Evolutionary conservation across 2,329 filamentous ascomycete genomes (phyloP), one percentile per base, ranked within the genome.

Genomic region (Geoglossum cookeanum): DNA sequence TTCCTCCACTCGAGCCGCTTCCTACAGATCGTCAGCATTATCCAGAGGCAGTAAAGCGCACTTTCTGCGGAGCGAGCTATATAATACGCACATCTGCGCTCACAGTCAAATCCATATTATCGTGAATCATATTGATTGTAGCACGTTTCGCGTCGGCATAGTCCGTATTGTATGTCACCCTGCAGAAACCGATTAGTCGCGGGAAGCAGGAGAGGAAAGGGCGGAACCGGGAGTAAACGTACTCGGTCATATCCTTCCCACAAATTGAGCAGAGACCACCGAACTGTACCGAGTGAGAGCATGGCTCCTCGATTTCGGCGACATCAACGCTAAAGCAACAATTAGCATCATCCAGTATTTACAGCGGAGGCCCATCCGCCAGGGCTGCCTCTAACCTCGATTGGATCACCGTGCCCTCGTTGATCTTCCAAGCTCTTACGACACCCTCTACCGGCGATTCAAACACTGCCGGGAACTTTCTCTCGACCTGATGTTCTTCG

Each of bases 181-280:
- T 74, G 59, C 57, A 32, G 35, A 1, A 22, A 13, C 30, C 30
- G 22, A 29, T 48, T 37, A 45, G 33, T 29, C 35, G 27, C 9
- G 9, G 13, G 11, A 5, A 6, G 9, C 9, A 11, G 9, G n/a
- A 47, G 22, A 1, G 45, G 3, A 56, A 30, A 11, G 22, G 30
- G 17, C 17, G 30, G 22, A 44, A 30, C 1, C 6, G 33, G n/a
- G 22, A 7, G 11, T 44, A 9, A 45, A 67, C 75, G 61, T 71
- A 79, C 76, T 88, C 83, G 57, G 87, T 95, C 89, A 98, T 95
- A 71, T 97, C 90, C 70, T 91, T 88, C 61, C 92, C 92, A 70
- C 92, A 98, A 60, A 90, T 79, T 59, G 83, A 88, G 71, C 92
- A 98, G 62, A 98, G 78, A 49, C 90, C 90, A 58, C 85, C 85